Conservation (phyloP, 257 asterid species). For the Mentha longifolia region DNA sequence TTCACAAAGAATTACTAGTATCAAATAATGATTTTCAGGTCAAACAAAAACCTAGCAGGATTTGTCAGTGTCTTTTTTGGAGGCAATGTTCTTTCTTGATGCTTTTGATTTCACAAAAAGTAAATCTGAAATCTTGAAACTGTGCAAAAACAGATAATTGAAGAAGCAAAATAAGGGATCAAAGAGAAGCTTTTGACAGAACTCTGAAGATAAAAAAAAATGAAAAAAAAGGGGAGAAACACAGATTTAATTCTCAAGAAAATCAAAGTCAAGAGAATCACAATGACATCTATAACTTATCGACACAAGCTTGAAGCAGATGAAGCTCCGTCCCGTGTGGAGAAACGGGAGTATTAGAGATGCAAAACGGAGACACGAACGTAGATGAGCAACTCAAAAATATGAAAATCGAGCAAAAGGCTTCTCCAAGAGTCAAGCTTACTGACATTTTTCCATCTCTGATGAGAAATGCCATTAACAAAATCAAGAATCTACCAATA, state of each 20-base stretch:
- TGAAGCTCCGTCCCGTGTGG: neutral
- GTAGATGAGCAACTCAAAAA: neutral
- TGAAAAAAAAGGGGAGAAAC: neutral
- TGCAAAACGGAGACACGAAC: neutral
- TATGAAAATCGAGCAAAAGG: neutral
- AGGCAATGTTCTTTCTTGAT: slow-evolving; percentile 17
- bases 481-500: slow-evolving; percentile 9
- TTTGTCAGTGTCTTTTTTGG: neutral
- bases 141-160: slow-evolving; percentile 16
- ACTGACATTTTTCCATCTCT: neutral
- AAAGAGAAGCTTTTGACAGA: neutral
- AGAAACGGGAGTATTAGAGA: neutral
- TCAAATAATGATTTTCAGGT: neutral
- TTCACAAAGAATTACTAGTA: neutral
- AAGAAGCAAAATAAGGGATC: neutral
- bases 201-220: neutral
- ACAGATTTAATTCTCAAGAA: neutral
- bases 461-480: slow-evolving; percentile 4
- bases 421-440: neutral
- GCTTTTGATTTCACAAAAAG: slow-evolving; percentile 25
- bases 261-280: slow-evolving; percentile 10
- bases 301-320: neutral
- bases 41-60: neutral
- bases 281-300: neutral
- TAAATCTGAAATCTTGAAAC: slow-evolving; percentile 21